Evolutionary conservation across 306 rosid species (phyloP).

Genomic region (Canavalia gladiata): DNA sequence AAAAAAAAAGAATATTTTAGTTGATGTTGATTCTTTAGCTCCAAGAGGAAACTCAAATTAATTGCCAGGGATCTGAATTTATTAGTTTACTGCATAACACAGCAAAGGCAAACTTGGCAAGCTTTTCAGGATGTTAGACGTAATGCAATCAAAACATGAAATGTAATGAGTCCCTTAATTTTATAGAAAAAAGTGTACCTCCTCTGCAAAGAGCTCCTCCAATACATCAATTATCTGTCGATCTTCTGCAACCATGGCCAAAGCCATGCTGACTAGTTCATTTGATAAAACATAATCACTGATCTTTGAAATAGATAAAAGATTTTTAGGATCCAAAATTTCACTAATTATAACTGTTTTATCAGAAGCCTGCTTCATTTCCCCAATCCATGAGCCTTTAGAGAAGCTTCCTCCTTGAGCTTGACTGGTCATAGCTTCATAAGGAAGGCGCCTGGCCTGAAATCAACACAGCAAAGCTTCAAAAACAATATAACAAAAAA

Average conservation of each 20-base stretch:
- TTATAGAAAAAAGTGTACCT: slow-evolving; percentile 59
- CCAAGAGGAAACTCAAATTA: neutral
- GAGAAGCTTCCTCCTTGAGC: slow-evolving; percentile 75
- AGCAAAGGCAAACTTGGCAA: slow-evolving; percentile 9
- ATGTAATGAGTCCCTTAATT: slow-evolving; percentile 22
- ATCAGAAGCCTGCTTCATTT: slow-evolving; percentile 94
- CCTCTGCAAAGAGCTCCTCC: slow-evolving; percentile 94
- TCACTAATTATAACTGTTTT: slow-evolving; percentile 89
- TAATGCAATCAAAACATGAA: slow-evolving; percentile 37
- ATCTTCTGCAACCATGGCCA: slow-evolving; percentile 96
- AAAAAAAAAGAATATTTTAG: neutral
- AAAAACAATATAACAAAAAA: slow-evolving; percentile 34
- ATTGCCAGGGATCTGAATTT: slow-evolving; percentile 21
- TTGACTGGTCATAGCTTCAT: slow-evolving; percentile 61
- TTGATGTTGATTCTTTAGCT: neutral
- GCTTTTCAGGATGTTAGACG: slow-evolving; percentile 9
- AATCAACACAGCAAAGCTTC: slow-evolving; percentile 39
- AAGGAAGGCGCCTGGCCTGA: slow-evolving; percentile 92
- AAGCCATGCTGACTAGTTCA: slow-evolving; percentile 97
- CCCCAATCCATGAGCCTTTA: slow-evolving; percentile 93
- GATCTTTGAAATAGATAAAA: slow-evolving; percentile 86
- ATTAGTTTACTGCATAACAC: slow-evolving; percentile 27
- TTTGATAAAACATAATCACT: slow-evolving; percentile 93
- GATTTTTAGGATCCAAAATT: slow-evolving; percentile 89
- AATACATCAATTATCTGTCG: slow-evolving; percentile 87